A percentile compares a stretch with the other conserved stretches of the same genome.
Conservation (phyloP, 495 filamentous ascomycete genomes). For the Jackrogersella multiformis region DNA sequence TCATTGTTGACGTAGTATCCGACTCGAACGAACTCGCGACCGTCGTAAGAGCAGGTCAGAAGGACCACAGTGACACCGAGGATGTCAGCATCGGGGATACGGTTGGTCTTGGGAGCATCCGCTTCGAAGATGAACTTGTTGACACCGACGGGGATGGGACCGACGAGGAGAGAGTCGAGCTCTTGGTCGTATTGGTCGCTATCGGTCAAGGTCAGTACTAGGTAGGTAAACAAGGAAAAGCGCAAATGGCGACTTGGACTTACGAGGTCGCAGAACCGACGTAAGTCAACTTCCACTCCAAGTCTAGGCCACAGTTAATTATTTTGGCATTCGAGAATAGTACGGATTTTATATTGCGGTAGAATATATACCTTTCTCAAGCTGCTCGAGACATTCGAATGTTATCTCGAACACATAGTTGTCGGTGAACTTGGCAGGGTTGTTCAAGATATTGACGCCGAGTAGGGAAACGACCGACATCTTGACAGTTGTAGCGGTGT, state of each 20-base stretch:
- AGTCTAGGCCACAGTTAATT: slow-evolving; percentile 66
- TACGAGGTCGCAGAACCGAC: slow-evolving; percentile 97
- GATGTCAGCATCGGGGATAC: slow-evolving; percentile 93
- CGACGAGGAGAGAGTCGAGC: slow-evolving; percentile 94
- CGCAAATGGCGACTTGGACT: slow-evolving; percentile 52
- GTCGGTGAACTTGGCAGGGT: slow-evolving; percentile 88
- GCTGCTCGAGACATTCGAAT: slow-evolving; percentile 91
- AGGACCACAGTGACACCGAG: slow-evolving; percentile 97
- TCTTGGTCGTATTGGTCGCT: slow-evolving; percentile 97
- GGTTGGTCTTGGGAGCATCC: slow-evolving; percentile 84
- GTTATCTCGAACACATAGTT: slow-evolving; percentile 98
- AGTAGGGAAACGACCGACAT: slow-evolving; percentile 98
- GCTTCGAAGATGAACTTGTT: slow-evolving; percentile 99
- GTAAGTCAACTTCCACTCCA: slow-evolving; percentile 99
- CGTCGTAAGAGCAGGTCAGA: slow-evolving; percentile 94
- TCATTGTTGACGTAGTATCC: slow-evolving; percentile 99
- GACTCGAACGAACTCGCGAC: slow-evolving; percentile 95
- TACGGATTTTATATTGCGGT: background rate
- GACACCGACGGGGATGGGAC: slow-evolving; percentile 93
- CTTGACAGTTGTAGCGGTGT: slow-evolving; percentile 49
- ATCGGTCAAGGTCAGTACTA: slow-evolving; percentile 39
- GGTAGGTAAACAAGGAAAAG: slow-evolving; percentile 4
- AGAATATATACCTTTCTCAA: slow-evolving; percentile 79
- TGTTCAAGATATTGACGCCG: slow-evolving; percentile 94
- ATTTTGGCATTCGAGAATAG: background rate